Evolutionary conservation across 164 flowering plant genomes (phyloP).

Genomic region (Hamamelis virginiana): DNA sequence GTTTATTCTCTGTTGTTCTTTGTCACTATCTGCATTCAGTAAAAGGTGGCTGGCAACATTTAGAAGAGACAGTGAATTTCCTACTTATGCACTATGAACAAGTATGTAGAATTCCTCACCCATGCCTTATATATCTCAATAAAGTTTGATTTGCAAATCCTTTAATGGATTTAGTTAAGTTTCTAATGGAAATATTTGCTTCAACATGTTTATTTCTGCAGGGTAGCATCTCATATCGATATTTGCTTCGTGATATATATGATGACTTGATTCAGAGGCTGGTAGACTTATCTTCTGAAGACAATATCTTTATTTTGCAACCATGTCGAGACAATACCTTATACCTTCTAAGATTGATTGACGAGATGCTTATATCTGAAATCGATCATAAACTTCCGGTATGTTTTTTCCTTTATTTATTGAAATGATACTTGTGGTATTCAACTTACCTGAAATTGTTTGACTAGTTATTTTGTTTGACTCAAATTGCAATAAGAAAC

Average conservation of each 20-base stretch:
- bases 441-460: background rate
- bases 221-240: constrained; percentile 47
- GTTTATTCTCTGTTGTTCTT: constrained; percentile 74
- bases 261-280: constrained; percentile 69
- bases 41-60: constrained; percentile 98
- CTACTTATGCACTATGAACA: constrained; percentile 56
- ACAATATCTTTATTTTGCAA: constrained; percentile 69
- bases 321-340: constrained; percentile 96
- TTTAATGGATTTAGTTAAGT: background rate
- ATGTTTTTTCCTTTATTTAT: no score
- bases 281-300: constrained; percentile 59
- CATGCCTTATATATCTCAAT: background rate
- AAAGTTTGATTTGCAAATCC: background rate
- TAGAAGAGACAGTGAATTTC: constrained; percentile 89
- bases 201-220: constrained; percentile 28
- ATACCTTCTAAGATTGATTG: constrained; percentile 73
- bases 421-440: no score
- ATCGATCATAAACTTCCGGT: constrained; percentile 73
- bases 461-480: background rate
- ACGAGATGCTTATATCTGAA: constrained; percentile 86
- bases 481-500: background rate
- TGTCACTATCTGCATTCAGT: constrained; percentile 64
- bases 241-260: constrained; percentile 70
- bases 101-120: constrained; percentile 38
- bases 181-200: background rate